Percentiles rank a stretch among this genome's conserved stretches.
phyloP scores from a whole-genome alignment of 306 rosid species.

The Cucumis melo region DNA sequence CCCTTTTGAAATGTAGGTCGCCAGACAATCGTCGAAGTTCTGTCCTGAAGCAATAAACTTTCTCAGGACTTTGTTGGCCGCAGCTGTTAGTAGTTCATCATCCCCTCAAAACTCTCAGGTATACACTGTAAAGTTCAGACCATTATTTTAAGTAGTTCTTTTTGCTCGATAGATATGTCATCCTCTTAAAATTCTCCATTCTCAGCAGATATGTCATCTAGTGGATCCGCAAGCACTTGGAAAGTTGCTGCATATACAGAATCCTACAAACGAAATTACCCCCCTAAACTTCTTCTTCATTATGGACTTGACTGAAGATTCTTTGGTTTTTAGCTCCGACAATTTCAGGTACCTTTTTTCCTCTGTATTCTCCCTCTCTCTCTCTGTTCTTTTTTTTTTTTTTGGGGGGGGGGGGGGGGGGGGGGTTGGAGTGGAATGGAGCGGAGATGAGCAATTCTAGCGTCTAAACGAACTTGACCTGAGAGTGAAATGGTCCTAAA shows the following conservation, averaged over 20 bases:
- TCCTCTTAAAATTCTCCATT: neutral
- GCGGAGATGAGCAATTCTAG: no score
- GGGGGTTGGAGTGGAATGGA: no score
- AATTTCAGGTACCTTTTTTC: conserved; percentile 46
- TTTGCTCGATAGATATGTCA: neutral
- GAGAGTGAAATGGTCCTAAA: neutral
- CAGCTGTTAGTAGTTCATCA: conserved; percentile 28
- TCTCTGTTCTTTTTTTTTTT: neutral
- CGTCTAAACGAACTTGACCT: neutral
- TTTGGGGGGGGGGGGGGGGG: no score
- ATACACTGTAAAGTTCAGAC: conserved; percentile 14
- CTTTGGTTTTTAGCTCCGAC: conserved; percentile 35
- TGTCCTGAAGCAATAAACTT: conserved; percentile 72
- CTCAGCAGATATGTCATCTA: conserved; percentile 43
- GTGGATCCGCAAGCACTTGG: conserved; percentile 43
- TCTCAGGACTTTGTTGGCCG: conserved; percentile 43
- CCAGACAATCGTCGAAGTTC: conserved; percentile 62
- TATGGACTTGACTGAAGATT: conserved; percentile 54
- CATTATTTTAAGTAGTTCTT: neutral
- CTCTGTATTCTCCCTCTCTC: neutral
- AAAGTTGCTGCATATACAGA: conserved; percentile 36
- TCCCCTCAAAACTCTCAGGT: conserved; percentile 48
- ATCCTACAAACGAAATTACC: conserved; percentile 24
- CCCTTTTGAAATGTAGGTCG: conserved; percentile 30
- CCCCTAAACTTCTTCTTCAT: conserved; percentile 51